Evolutionary conservation across 129 eudicot genomes (phyloP).

Genomic region (Chrysanthemum makinoi): DNA sequence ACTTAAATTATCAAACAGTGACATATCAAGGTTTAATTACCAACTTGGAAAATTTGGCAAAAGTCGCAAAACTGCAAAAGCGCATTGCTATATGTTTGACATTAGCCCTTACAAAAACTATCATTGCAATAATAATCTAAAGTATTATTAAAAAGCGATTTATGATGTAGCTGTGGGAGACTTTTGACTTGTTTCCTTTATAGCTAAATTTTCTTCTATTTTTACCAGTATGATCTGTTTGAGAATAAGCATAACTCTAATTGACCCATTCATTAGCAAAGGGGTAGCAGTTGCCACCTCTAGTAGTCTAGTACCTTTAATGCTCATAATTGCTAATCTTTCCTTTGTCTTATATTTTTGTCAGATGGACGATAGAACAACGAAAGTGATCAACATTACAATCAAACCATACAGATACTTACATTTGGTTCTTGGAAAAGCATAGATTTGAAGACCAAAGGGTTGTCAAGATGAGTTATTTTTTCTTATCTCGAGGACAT

Average conservation of each 20-base stretch:
- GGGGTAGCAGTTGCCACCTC: background rate
- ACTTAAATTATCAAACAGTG: too few species aligned
- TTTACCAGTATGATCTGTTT: background rate
- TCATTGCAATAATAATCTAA: too few species aligned
- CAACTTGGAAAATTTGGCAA: too few species aligned
- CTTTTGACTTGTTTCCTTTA: background rate
- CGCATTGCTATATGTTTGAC: too few species aligned
- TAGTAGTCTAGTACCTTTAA: background rate
- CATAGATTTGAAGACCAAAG: conserved; percentile 34
- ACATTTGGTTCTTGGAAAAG: conserved; percentile 32
- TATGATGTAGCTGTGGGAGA: too few species aligned
- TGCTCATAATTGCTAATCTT: conserved; percentile 14
- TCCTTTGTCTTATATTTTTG: conserved; percentile 15
- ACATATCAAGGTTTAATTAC: too few species aligned
- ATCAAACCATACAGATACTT: conserved; percentile 19
- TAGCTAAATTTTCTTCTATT: background rate
- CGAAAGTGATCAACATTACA: conserved; percentile 51
- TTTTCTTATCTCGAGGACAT: conserved; percentile 20
- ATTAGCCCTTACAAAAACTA: too few species aligned
- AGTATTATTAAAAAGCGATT: too few species aligned
- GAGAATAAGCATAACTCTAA: background rate
- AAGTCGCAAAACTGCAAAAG: too few species aligned
- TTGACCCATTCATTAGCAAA: conserved; percentile 4
- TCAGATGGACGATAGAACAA: conserved; percentile 60
- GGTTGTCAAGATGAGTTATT: conserved; percentile 22